Base-by-base conservation (phyloP, 768 basidiomycete species). In the Mrakia blollopis region DNA sequence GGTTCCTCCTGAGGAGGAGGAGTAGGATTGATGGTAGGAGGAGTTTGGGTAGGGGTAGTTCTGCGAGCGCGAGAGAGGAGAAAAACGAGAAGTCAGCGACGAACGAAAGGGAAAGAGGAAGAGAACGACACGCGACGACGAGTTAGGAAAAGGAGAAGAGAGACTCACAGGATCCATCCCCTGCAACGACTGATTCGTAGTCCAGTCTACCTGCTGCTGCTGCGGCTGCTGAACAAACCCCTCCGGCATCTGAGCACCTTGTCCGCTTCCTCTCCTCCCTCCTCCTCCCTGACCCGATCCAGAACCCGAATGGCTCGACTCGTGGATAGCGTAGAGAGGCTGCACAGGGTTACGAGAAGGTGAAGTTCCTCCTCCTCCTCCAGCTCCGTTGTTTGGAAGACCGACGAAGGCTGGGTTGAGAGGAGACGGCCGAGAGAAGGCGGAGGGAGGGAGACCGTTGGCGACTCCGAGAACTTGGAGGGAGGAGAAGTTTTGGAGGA, bases 401-500 rank as follows among this genome's bases (percentile, higher is more conserved):
- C 30, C 63, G 70, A 3, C 41, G 50, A 57, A 62, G 16, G 37
- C 16, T n/a, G 61, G 73, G 39, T n/a, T 41, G 39, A 63, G 13
- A 25, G 73, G 73, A 8, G 61, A 63, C 11, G 72, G 61, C 2
- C 57, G 57, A n/a, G 41, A 18, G 37, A 37, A 61, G 3, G 63
- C 39, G 41, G 47, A 32, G 7, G 21, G 70, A 52, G 23, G 47
- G 70, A 74, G 35, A 32, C 57, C 44, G 11, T n/a, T 14, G 6
- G 39, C 13, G 68, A 30, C 39, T 16, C 25, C 73, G 63, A 41
- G 62, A 11, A 61, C 35, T n/a, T 75, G 35, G 54, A 44, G 44
- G 52, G 44, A 35, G 11, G 75, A 62, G 35, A 76, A 70, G 75
- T 60, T 39, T 32, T 65, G 63, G 25, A 74, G 63, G 10, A 74